Percentiles rank a stretch among this genome's conserved stretches.
Conservation (phyloP, 1,139 yeast species). For the Pichia sp. region DNA sequence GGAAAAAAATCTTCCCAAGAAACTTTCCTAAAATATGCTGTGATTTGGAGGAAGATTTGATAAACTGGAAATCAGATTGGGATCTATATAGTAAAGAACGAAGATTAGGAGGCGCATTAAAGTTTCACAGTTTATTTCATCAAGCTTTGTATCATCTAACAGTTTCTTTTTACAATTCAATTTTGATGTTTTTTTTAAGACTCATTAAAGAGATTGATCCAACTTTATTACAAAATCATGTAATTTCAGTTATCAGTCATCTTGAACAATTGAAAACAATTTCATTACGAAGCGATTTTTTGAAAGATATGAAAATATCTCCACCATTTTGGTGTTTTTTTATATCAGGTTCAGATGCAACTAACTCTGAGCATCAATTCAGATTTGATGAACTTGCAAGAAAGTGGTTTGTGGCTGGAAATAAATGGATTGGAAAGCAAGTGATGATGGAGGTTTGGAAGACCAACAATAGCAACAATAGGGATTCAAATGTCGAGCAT, state of each 20-base stretch:
- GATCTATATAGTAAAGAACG: conserved; percentile 26
- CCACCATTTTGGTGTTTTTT: conserved; percentile 47
- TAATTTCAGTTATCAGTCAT: conserved; percentile 31
- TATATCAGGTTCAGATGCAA: conserved; percentile 43
- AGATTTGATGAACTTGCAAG: conserved; percentile 33
- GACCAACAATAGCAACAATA: conserved; percentile 33
- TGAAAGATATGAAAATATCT: conserved; percentile 17
- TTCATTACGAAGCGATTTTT: conserved; percentile 18
- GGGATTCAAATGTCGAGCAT: conserved; percentile 3
- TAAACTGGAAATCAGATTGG: conserved; percentile 46
- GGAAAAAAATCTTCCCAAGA: conserved; percentile 43
- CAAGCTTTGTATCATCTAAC: conserved; percentile 36
- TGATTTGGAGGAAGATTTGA: conserved; percentile 44
- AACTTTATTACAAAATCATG: conserved; percentile 32
- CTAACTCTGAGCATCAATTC: conserved; percentile 25
- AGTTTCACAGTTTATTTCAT: conserved; percentile 34
- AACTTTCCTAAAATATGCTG: conserved; percentile 52
- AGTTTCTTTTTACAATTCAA: conserved; percentile 38
- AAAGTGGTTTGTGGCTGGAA: conserved; percentile 31
- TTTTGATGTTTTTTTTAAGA: conserved; percentile 40
- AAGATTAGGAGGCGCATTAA: conserved; percentile 13
- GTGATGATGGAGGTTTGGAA: conserved; percentile 48
- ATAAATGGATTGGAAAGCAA: conserved; percentile 51
- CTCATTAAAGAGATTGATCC: conserved; percentile 39
- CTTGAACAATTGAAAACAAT: conserved; percentile 31